Conservation (phyloP, 768 basidiomycete species). For the Lepiota venenata region DNA sequence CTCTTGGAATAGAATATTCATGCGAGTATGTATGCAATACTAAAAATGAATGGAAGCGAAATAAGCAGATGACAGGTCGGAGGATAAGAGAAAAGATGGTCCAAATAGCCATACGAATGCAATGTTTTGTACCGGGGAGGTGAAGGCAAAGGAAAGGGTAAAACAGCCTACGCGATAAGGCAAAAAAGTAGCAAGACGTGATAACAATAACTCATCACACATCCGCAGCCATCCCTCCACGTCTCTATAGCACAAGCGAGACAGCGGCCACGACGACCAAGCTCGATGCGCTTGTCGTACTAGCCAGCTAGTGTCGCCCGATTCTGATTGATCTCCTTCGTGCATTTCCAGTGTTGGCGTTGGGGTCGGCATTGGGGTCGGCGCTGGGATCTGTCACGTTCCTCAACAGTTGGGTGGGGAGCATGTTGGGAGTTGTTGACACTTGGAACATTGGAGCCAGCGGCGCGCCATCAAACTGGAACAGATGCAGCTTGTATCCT, state of each 20-base stretch:
- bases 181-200: constrained; percentile 9
- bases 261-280: constrained; percentile 25
- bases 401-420: constrained; percentile 68
- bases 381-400: constrained; percentile 36
- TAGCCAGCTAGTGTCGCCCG: constrained; percentile 20
- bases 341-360: constrained; percentile 15
- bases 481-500: constrained; percentile 73
- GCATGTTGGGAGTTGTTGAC: constrained; percentile 80
- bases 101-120: constrained; percentile 8
- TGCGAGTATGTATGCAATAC: constrained; percentile 2
- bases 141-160: constrained; percentile 9
- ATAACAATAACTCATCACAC: constrained; percentile 11
- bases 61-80: constrained; percentile 4
- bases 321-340: constrained; percentile 23
- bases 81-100: constrained; percentile 7
- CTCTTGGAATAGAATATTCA: neutral
- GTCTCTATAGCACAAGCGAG: constrained; percentile 29
- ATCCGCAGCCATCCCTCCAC: neutral
- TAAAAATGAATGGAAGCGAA: constrained; percentile 3
- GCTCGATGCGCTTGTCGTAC: constrained; percentile 25
- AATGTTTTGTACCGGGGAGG: constrained; percentile 1
- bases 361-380: constrained; percentile 5
- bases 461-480: constrained; percentile 74
- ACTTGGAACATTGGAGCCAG: constrained; percentile 67
- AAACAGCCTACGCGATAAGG: constrained; percentile 3